These are phyloP conservation scores for Camelina sativa DNA, from an alignment of 345 rosid species.

Conservation along the genomic window DNA sequence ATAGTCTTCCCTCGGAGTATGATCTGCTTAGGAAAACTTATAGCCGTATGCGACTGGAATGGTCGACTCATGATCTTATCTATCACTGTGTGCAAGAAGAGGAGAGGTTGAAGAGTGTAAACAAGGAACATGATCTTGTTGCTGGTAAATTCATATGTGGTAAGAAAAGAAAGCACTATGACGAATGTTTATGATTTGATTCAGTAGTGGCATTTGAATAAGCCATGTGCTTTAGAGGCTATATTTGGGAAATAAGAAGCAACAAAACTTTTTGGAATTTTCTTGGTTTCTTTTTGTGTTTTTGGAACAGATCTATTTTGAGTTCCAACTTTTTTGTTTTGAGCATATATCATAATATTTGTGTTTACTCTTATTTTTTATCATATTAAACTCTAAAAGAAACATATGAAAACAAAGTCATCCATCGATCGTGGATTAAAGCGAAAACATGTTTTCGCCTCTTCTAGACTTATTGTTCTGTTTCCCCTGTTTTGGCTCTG, in stretches of 20 bases:
- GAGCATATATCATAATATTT: no score
- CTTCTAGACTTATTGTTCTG: not conserved
- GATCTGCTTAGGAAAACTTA: not conserved
- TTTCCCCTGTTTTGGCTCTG: slow-evolving; percentile 34
- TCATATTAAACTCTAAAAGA: not conserved
- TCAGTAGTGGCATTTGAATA: not conserved
- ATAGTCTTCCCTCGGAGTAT: slow-evolving; percentile 29
- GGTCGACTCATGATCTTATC: slow-evolving; percentile 40
- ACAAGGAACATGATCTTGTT: not conserved
- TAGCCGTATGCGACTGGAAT: not conserved
- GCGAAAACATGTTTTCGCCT: not conserved
- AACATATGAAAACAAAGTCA: not conserved
- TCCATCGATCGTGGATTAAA: not conserved
- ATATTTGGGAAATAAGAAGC: not conserved
- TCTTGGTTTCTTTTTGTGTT: not conserved
- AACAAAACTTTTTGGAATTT: not conserved
- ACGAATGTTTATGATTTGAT: slow-evolving; percentile 3
- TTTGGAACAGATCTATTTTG: not conserved
- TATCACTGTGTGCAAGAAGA: slow-evolving; percentile 18
- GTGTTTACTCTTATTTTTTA: not conserved
- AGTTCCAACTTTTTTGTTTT: no score
- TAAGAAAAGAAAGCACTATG: slow-evolving; percentile 8
- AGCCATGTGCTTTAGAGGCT: no score
- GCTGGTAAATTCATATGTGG: not conserved
- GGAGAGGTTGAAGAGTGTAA: not conserved